Evolutionary conservation across 1,139 yeast species (phyloP).

Genomic region (Pichia sp.): DNA sequence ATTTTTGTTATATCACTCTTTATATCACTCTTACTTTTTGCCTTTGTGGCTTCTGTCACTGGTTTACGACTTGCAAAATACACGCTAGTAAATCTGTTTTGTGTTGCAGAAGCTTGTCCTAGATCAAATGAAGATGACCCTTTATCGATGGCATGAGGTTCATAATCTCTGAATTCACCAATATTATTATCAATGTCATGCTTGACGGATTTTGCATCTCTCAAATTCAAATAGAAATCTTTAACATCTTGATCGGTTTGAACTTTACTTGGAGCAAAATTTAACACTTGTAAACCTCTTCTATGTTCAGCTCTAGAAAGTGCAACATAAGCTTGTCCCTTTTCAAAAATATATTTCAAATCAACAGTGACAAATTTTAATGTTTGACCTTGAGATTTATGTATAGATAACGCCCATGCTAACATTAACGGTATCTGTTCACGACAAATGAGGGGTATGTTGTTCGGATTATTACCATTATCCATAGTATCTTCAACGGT

Average conservation of each 20-base stretch:
- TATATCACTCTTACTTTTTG: no score
- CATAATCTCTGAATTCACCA: neutral
- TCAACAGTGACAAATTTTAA: constrained; percentile 76
- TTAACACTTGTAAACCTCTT: constrained; percentile 69
- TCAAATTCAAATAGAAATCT: constrained; percentile 42
- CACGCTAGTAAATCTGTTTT: no score
- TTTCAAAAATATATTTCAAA: constrained; percentile 67
- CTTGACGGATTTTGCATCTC: constrained; percentile 34
- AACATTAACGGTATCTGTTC: constrained; percentile 71
- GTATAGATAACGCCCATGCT: constrained; percentile 91
- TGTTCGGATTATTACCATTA: no score
- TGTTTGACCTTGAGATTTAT: constrained; percentile 92
- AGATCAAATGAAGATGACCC: no score
- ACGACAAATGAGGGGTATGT: constrained; percentile 44
- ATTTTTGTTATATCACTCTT: no score
- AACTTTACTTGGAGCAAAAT: constrained; percentile 64
- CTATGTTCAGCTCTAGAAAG: constrained; percentile 82
- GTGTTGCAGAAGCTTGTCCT: no score
- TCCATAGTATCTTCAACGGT: constrained; percentile 47
- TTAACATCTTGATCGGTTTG: constrained; percentile 65
- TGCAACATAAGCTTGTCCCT: constrained; percentile 90
- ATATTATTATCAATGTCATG: neutral
- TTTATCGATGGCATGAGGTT: neutral
- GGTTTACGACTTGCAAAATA: no score
- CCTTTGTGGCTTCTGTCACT: no score